Percentiles rank a stretch among this genome's conserved stretches.
Evolutionary conservation across 2,329 filamentous ascomycete genomes (phyloP).

Genomic region (Tolypocladium guangdongense): DNA sequence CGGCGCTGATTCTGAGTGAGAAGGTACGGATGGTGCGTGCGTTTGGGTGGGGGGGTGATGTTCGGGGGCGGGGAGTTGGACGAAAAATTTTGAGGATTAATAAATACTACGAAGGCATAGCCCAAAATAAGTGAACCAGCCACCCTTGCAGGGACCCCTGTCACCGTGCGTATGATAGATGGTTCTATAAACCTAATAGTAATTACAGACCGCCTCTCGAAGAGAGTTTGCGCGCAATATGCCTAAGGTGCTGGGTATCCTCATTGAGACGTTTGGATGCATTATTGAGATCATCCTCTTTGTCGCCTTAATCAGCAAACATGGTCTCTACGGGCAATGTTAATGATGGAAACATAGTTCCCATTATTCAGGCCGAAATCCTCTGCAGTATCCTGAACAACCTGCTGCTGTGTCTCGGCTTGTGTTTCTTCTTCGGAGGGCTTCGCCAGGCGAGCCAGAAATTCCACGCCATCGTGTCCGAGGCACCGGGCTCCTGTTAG

Average conservation of each 20-base stretch:
- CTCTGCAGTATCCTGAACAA: conserved; percentile 57
- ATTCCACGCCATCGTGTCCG: conserved; percentile 56
- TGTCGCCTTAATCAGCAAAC: conserved; percentile 44
- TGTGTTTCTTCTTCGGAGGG: conserved; percentile 58
- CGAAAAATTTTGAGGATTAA: too few species aligned
- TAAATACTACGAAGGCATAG: too few species aligned
- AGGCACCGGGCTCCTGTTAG: conserved; percentile 54
- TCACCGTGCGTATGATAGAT: too few species aligned
- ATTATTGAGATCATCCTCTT: conserved; percentile 49
- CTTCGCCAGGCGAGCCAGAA: conserved; percentile 45
- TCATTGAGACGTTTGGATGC: conserved; percentile 45
- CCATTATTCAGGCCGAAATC: conserved; percentile 58
- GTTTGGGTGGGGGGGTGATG: too few species aligned
- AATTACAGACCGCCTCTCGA: too few species aligned
- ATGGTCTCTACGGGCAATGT: conserved; percentile 12
- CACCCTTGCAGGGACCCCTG: too few species aligned
- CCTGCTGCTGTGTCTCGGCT: conserved; percentile 52
- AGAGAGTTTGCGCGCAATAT: conserved; percentile 55
- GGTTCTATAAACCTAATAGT: too few species aligned
- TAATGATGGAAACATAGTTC: conserved; percentile 28
- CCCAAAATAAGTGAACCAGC: too few species aligned
- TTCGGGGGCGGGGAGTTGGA: too few species aligned
- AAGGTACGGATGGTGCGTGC: too few species aligned
- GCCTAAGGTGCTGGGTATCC: conserved; percentile 47
- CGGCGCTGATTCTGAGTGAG: too few species aligned